These are phyloP conservation scores for Termitomyces sp. DNA, from an alignment of 768 basidiomycete species.

Conservation along the genomic window DNA sequence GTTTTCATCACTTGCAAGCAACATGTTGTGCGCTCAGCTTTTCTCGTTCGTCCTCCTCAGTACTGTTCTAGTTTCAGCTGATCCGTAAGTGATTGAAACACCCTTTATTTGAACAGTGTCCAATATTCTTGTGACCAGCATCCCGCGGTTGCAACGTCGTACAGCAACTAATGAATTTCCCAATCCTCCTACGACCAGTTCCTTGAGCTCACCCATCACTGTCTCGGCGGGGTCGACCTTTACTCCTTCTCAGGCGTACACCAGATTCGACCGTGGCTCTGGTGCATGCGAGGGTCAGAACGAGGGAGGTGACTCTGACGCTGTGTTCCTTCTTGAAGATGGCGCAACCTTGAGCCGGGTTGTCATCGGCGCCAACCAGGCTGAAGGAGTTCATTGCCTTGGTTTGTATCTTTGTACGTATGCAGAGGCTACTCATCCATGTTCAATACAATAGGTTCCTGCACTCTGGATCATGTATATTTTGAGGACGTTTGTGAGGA, in stretches of 20 bases:
- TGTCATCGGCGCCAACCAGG: conserved; percentile 35
- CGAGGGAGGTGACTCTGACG: conserved; percentile 35
- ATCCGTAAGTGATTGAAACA: conserved; percentile 1
- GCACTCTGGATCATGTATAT: conserved; percentile 19
- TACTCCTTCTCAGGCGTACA: conserved; percentile 29
- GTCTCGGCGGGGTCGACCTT: conserved; percentile 29
- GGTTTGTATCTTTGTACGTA: conserved; percentile 17
- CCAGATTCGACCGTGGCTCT: conserved; percentile 33
- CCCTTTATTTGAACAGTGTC: neutral
- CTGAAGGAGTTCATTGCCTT: conserved; percentile 37
- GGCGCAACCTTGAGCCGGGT: conserved; percentile 36
- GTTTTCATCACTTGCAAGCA: neutral
- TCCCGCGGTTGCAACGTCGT: conserved; percentile 19
- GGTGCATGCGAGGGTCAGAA: conserved; percentile 31
- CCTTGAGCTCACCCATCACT: conserved; percentile 29
- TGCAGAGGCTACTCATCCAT: conserved; percentile 10
- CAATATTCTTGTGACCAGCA: neutral
- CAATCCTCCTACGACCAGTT: conserved; percentile 28
- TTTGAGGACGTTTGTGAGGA: conserved; percentile 24
- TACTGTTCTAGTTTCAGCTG: conserved; percentile 3
- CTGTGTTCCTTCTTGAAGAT: conserved; percentile 35
- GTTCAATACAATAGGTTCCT: conserved; percentile 10
- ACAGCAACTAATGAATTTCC: conserved; percentile 32
- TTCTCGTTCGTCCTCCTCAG: conserved; percentile 1
- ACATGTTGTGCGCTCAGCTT: conserved; percentile 3